phyloP scores from a whole-genome alignment of 2,329 filamentous ascomycete species.

The Alternaria burnsii region DNA sequence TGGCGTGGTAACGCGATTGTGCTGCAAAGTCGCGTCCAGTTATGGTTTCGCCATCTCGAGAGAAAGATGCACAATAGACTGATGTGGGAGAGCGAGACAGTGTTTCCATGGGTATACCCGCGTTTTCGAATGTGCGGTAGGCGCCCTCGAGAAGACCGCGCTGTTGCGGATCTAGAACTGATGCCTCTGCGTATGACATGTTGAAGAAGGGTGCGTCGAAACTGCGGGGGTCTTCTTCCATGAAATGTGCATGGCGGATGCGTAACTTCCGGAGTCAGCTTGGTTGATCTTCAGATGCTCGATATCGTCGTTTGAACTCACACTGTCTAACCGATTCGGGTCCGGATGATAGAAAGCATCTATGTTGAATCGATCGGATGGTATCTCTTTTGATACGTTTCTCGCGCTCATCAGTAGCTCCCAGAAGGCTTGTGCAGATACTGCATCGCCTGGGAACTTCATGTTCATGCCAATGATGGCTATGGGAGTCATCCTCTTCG shows the following conservation, averaged over 20 bases:
- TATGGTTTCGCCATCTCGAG: constrained; percentile 9
- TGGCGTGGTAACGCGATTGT: constrained; percentile 13
- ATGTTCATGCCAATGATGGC: constrained; percentile 20
- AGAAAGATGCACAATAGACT: constrained; percentile 19
- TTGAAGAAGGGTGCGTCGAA: constrained; percentile 32
- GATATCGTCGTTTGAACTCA: neutral
- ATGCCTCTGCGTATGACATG: constrained; percentile 14
- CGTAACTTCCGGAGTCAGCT: neutral
- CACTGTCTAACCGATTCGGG: constrained; percentile 11
- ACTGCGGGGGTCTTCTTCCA: constrained; percentile 22
- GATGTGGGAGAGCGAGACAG: constrained; percentile 20
- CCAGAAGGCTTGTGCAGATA: constrained; percentile 25
- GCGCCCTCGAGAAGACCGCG: constrained; percentile 30
- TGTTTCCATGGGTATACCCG: constrained; percentile 17
- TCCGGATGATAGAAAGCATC: constrained; percentile 18
- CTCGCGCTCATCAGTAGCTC: constrained; percentile 16
- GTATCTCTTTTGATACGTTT: constrained; percentile 17
- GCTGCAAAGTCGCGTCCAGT: constrained; percentile 6
- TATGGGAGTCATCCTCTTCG: constrained; percentile 9
- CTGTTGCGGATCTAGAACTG: constrained; percentile 31
- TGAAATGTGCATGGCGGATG: constrained; percentile 17
- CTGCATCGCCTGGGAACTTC: constrained; percentile 21
- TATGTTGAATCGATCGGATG: constrained; percentile 22
- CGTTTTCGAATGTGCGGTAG: constrained; percentile 35
- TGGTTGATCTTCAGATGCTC: neutral